Base-by-base conservation (phyloP, 2,329 filamentous ascomycete genomes). In the Lasiodiplodia theobromae region DNA sequence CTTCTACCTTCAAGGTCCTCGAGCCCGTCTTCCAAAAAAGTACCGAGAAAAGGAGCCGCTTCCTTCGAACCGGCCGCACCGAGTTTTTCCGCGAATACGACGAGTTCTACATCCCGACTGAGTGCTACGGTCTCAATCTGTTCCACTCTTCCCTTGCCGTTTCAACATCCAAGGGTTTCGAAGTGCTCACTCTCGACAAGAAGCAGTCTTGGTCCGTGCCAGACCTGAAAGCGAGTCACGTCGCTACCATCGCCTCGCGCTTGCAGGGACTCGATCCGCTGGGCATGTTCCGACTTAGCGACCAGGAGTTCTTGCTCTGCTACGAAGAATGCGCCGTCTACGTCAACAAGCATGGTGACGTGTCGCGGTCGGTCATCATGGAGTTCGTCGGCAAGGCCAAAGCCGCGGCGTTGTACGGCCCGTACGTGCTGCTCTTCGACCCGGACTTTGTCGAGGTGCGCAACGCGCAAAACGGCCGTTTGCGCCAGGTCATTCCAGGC, bases 11-110 rank as follows among this genome's bases (percentile, higher is more conserved):
- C 86, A 98, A 88, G 77, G 94, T 99, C 14, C 88, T 99, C 10
- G 96, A 99, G 78, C 96, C 96, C 0, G 93, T 99, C 31, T 92
- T 96, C 76, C 94, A 97, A 73, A 97, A 97, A 77, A 92, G 94
- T 0, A 90, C 92, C 0, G 92, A 97, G 76, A 95, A 92, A 83
- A 92, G 91, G 74, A 87, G 89, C 4, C 89, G 93, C 10, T 84
- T 91, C 71, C 89, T 88, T 76, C 84, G 89, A 21, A 87, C 87
- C 11, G 93, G 93, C 23, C 89, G 88, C 69, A 97, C 95, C 0
- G 96, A 99, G 74, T 95, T 95, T 74, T 99, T 98, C 89, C 91
- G 96, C 71, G 96, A 99, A 77, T 99, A 94, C 78, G 96, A 99
- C 82, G 96, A 98, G 73, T 99, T 99, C 81, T 99, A 98, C 82